Evolutionary conservation across 345 rosid genomes (phyloP).

Genomic region (Hibiscus trionum): DNA sequence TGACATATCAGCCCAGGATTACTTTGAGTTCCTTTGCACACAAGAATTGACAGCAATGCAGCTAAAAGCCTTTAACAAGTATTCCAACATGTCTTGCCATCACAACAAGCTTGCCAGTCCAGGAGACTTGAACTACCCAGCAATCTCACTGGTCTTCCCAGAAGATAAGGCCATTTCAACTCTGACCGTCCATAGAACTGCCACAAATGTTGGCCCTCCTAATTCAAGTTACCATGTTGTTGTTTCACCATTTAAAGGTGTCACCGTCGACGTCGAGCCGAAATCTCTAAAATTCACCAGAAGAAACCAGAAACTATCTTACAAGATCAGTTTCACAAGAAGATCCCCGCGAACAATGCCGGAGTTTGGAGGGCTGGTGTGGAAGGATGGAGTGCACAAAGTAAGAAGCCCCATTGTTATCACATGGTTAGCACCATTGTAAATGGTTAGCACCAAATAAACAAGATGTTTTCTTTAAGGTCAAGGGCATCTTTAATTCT

Average conservation of each 20-base stretch:
- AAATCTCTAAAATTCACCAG: slow-evolving; percentile 46
- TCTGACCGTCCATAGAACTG: slow-evolving; percentile 49
- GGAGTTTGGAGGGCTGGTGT: slow-evolving; percentile 68
- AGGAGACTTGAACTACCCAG: slow-evolving; percentile 82
- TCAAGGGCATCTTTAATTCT: neutral
- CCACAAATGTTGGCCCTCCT: slow-evolving; percentile 74
- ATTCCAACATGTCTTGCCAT: slow-evolving; percentile 60
- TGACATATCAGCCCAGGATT: slow-evolving; percentile 68
- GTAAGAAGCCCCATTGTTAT: slow-evolving; percentile 75
- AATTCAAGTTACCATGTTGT: slow-evolving; percentile 47
- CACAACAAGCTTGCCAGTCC: slow-evolving; percentile 37
- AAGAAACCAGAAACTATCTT: slow-evolving; percentile 61
- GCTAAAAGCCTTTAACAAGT: slow-evolving; percentile 59
- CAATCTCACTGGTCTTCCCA: slow-evolving; percentile 70
- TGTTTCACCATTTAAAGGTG: slow-evolving; percentile 68
- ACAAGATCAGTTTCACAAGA: slow-evolving; percentile 53
- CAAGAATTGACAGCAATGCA: slow-evolving; percentile 48
- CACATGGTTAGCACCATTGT: slow-evolving; percentile 54
- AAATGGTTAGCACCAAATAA: slow-evolving; percentile 8
- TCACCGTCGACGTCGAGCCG: slow-evolving; percentile 47
- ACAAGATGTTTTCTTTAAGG: neutral
- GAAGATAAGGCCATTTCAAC: slow-evolving; percentile 30
- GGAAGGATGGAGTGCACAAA: slow-evolving; percentile 75
- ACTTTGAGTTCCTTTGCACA: slow-evolving; percentile 82
- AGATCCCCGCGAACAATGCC: slow-evolving; percentile 43